phyloP scores from a whole-genome alignment of 441 rosid genomes.

The Euphorbia schlechtendalii region DNA sequence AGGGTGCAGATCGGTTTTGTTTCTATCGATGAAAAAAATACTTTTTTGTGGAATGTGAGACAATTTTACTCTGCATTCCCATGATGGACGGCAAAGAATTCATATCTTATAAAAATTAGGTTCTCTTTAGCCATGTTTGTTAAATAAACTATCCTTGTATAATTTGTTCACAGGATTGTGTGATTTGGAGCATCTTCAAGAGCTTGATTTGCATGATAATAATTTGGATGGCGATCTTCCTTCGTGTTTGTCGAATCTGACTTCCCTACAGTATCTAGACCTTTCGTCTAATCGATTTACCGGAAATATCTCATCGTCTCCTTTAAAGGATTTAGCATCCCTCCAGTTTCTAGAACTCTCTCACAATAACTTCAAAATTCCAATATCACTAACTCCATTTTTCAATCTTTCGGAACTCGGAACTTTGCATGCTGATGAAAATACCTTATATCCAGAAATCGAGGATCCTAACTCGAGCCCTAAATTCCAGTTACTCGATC shows the following conservation, averaged over 20 bases:
- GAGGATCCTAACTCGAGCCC: slow-evolving; percentile 5
- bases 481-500: slow-evolving; percentile 2
- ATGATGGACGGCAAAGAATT: too few relatives aligned
- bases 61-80: too few relatives aligned
- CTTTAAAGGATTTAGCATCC: slow-evolving; percentile 12
- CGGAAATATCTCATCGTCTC: slow-evolving; percentile 16
- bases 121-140: too few relatives aligned
- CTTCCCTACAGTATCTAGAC: background rate
- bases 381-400: slow-evolving; percentile 19
- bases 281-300: slow-evolving; percentile 12
- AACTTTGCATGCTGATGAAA: background rate
- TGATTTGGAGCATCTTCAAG: slow-evolving; percentile 1
- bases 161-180: slow-evolving; percentile 14
- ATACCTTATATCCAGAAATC: background rate
- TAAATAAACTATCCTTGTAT: too few relatives aligned
- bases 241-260: slow-evolving; percentile 19
- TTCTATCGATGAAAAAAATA: too few relatives aligned
- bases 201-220: background rate
- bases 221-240: slow-evolving; percentile 7
- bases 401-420: slow-evolving; percentile 20
- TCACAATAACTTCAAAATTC: slow-evolving; percentile 17
- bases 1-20: too few relatives aligned
- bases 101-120: too few relatives aligned
- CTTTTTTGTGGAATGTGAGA: too few relatives aligned
- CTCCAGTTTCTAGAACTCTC: background rate